phyloP scores from a whole-genome alignment of 2,329 filamentous ascomycete species.

The Venturia pyrina region DNA sequence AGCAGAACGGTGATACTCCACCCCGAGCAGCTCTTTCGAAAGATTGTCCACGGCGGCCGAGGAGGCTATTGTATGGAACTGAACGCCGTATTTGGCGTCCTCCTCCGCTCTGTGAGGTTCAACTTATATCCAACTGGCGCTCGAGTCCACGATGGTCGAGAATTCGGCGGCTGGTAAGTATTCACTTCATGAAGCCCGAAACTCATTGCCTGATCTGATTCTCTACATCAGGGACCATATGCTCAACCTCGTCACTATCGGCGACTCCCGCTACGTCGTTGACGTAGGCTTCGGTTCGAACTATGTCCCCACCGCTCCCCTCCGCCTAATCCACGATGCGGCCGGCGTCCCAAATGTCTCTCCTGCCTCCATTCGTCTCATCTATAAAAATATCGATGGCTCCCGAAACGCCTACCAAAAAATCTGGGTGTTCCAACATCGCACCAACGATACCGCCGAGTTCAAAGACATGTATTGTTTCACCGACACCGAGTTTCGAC shows the following conservation, averaged over 20 bases:
- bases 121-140: conserved; percentile 30
- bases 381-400: conserved; percentile 24
- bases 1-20: conserved; percentile 37
- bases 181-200: neutral
- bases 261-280: conserved; percentile 24
- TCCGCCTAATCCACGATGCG: conserved; percentile 15
- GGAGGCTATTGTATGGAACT: conserved; percentile 56
- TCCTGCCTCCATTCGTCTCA: conserved; percentile 24
- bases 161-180: conserved; percentile 9
- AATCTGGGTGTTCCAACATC: conserved; percentile 35
- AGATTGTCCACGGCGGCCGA: conserved; percentile 38
- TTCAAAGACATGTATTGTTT: conserved; percentile 59
- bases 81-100: conserved; percentile 41
- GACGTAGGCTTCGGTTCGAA: conserved; percentile 35
- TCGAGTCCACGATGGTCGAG: conserved; percentile 21
- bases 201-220: neutral
- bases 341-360: conserved; percentile 18
- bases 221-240: conserved; percentile 26
- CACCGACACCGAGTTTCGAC: conserved; percentile 52
- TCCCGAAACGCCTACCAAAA: conserved; percentile 28
- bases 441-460: conserved; percentile 25
- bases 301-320: conserved; percentile 24
- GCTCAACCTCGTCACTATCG: conserved; percentile 34
- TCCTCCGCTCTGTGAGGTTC: conserved; percentile 44
- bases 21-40: conserved; percentile 40